Evolutionary conservation across 2,329 filamentous ascomycete genomes (phyloP), one percentile per base, ranked within the genome.

Genomic region (Sporothrix sp.): DNA sequence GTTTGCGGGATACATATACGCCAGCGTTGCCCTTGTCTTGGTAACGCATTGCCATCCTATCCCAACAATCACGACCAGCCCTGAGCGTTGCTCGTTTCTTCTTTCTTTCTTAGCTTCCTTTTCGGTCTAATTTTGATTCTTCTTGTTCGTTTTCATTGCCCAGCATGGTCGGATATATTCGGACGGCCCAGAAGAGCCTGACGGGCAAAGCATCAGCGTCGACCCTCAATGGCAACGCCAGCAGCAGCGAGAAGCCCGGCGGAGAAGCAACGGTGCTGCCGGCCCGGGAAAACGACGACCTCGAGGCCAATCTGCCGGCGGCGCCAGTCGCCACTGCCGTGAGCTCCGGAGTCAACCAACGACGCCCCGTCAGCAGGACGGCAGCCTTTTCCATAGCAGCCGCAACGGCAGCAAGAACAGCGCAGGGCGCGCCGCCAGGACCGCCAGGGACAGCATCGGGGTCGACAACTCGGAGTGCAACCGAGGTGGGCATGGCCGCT

Each of bases 221-320:
- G 18, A 36, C 30, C n/a, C 18, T 27, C 30, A 38, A 32, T 25
- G 28, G 28, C 28, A 35, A 46, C 32, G 38, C 32, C 39, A 40
- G 16, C 32, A 39, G 43, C 42, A 28, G 30, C 16, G 38, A 43
- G 28, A 51, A 51, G 27, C 33, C 43, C 43, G 14, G 23, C 20
- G 43, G 28, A 18, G 18, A 45, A 20, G 43, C 43, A 7, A 25
- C 30, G 7, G 13, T 37, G 23, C n/a, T 20, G 32, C 44, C 44
- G 13, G n/a, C 27, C 38, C 23, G 32, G 5, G 5, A 43, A 49
- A 14, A 25, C 18, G n/a, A n/a, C 44, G 48, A 42, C 27, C 32
- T 53, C 25, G 38, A 43, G 11, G 47, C 40, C 27, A 33, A 28
- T 11, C 18, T 39, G 13, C 35, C 46, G 20, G 23, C 16, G 13